These are phyloP conservation scores for Herpotrichia juniperi DNA, from an alignment of 2,329 filamentous ascomycete species.

Conservation along the genomic window DNA sequence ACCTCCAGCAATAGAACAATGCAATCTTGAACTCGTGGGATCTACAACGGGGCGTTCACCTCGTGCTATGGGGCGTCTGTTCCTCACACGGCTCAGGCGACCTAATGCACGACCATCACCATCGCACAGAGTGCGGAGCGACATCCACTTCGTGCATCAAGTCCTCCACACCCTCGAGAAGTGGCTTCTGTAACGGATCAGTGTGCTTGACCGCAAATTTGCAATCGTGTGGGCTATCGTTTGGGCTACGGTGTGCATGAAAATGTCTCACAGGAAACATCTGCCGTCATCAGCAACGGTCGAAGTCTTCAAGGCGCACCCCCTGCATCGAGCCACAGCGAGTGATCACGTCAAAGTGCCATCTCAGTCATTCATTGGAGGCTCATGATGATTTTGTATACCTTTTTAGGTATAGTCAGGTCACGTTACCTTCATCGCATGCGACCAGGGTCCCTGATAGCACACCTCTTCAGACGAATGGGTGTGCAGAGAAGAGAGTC, in stretches of 20 bases:
- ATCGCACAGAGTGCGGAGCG: background rate
- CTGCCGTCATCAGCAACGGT: constrained; percentile 7
- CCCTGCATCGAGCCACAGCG: constrained; percentile 32
- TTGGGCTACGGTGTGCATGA: constrained; percentile 6
- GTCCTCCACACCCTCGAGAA: background rate
- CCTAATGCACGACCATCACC: constrained; percentile 2
- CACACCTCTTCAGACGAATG: constrained; percentile 39
- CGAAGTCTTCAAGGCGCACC: constrained; percentile 7
- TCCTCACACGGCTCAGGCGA: background rate
- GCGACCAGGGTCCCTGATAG: constrained; percentile 28
- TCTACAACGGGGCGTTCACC: background rate
- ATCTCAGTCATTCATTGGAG: constrained; percentile 31
- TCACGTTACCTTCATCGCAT: constrained; percentile 38
- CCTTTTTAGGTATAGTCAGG: constrained; percentile 23
- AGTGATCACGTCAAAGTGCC: constrained; percentile 23
- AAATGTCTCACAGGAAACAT: constrained; percentile 20
- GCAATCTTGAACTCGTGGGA: background rate
- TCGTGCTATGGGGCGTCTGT: background rate
- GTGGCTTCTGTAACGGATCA: background rate
- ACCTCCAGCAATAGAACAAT: background rate
- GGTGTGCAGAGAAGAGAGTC: constrained; percentile 29
- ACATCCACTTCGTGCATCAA: background rate
- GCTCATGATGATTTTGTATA: constrained; percentile 11
- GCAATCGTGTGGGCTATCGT: too few relatives aligned
- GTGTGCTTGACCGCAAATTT: background rate